A percentile compares a stretch with the other conserved stretches of the same genome.
Conservation (phyloP, 768 basidiomycete genomes). For the Xerocomellus amylosporus region DNA sequence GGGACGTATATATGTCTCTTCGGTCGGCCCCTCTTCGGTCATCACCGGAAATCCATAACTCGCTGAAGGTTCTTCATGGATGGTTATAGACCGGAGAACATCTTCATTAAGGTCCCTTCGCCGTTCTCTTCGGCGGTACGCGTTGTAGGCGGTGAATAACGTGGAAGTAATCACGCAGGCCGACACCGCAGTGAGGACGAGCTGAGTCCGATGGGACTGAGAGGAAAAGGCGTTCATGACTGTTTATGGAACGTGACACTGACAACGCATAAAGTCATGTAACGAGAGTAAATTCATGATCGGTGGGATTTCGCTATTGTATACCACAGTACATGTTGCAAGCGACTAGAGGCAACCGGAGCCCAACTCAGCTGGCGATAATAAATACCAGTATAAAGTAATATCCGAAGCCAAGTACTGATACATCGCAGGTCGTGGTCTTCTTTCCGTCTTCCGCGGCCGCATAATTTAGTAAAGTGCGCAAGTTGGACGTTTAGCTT, state of each 20-base stretch:
- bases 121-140: slow-evolving; percentile 44
- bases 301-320: slow-evolving; percentile 1
- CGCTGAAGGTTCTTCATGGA: slow-evolving; percentile 7
- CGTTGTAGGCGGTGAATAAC: slow-evolving; percentile 56
- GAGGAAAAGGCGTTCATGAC: slow-evolving; percentile 24
- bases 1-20: slow-evolving; percentile 20
- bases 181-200: slow-evolving; percentile 60
- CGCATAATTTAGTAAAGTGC: background rate
- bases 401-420: slow-evolving; percentile 7
- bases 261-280: background rate
- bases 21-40: slow-evolving; percentile 2
- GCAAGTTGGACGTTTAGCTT: background rate
- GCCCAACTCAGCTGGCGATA: slow-evolving; percentile 13
- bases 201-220: slow-evolving; percentile 60
- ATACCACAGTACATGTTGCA: background rate
- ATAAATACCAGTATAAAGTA: slow-evolving; percentile 33
- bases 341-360: slow-evolving; percentile 5
- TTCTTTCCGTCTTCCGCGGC: background rate
- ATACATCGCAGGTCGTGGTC: slow-evolving; percentile 20
- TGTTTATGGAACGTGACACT: background rate
- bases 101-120: slow-evolving; percentile 59
- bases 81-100: slow-evolving; percentile 49
- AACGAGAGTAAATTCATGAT: background rate
- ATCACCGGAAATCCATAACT: background rate
- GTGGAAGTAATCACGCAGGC: slow-evolving; percentile 62